phyloP scores from a whole-genome alignment of 192 early-diverging fungal genomes.

The Blastocladiella britannica region DNA sequence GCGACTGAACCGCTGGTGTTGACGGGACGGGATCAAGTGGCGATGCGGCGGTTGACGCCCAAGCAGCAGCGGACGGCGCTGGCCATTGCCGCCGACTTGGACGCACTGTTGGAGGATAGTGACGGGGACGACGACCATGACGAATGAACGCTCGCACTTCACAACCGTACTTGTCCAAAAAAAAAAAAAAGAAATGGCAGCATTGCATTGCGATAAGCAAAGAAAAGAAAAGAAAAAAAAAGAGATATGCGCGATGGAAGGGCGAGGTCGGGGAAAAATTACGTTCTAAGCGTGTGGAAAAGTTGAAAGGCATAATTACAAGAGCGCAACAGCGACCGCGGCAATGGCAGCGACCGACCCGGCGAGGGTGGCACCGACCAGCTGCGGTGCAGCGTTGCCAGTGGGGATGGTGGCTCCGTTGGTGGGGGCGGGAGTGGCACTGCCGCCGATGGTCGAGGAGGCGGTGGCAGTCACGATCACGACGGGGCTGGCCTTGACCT shows the following conservation, averaged over 20 bases:
- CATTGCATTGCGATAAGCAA: no score
- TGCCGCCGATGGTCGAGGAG: neutral
- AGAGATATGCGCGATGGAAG: no score
- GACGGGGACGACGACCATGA: no score
- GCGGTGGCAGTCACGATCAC: neutral
- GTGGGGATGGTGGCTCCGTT: neutral
- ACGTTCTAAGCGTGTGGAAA: no score
- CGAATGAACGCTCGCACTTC: no score
- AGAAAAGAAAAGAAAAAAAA: no score
- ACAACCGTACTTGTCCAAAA: no score
- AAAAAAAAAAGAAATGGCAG: no score
- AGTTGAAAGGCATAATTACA: no score
- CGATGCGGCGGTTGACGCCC: conserved; percentile 2
- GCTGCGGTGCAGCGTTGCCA: neutral
- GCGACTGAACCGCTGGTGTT: conserved; percentile 2
- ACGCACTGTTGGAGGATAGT: neutral
- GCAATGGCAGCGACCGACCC: neutral
- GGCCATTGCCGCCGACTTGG: neutral
- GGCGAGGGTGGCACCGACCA: neutral
- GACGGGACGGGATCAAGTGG: conserved; percentile 2
- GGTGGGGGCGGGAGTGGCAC: neutral
- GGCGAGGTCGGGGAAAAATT: no score
- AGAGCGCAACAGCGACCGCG: no score
- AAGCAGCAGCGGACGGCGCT: neutral
- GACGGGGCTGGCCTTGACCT: neutral